phyloP scores from a whole-genome alignment of 2,329 filamentous ascomycete species.

The Penicillium sclerotiorum region DNA sequence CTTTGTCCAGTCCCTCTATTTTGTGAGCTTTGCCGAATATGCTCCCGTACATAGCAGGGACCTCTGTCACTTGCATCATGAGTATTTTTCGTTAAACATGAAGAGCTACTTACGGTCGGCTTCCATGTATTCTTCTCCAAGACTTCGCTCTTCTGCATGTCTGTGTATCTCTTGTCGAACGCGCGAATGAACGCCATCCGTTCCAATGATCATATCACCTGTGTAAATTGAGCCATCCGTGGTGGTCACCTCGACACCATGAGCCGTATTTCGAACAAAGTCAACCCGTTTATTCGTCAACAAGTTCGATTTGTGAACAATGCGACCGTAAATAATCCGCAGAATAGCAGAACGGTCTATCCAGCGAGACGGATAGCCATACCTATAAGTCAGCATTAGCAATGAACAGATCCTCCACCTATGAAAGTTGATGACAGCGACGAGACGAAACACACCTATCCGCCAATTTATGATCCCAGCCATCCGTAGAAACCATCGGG shows the following conservation, averaged over 20 bases:
- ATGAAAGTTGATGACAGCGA: too few relatives aligned
- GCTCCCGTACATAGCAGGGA: not conserved
- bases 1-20: not conserved
- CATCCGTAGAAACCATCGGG: not conserved
- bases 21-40: not conserved
- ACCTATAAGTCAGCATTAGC: too few relatives aligned
- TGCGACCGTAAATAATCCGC: not conserved
- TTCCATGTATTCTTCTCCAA: not conserved
- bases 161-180: conserved; percentile 1
- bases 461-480: not conserved
- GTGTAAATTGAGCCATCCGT: not conserved
- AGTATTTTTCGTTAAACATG: not conserved
- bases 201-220: conserved; percentile 1
- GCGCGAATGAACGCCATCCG: not conserved
- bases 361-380: not conserved
- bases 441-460: not conserved
- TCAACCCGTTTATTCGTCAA: not conserved
- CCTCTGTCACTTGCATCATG: not conserved
- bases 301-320: not conserved
- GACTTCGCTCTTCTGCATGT: not conserved
- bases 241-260: not conserved
- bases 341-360: not conserved
- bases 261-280: not conserved
- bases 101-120: not conserved
- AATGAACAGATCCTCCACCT: too few relatives aligned